phyloP scores from a whole-genome alignment of 2,329 filamentous ascomycete genomes.

The Aspergillus ruber region DNA sequence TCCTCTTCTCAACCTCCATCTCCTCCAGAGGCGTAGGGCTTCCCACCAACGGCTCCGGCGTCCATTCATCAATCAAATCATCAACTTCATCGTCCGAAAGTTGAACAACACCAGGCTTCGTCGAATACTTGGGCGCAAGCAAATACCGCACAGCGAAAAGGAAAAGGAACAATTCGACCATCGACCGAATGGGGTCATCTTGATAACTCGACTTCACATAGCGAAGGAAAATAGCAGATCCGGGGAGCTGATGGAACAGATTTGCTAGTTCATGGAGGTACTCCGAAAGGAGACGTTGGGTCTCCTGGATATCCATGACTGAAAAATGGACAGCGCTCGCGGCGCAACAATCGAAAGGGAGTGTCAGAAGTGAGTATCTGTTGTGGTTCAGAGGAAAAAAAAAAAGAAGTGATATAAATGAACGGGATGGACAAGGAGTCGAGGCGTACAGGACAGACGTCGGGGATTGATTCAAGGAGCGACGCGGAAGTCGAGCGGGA shows the following conservation, averaged over 20 bases:
- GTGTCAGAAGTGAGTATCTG: not conserved
- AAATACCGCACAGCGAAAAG: conserved; percentile 94
- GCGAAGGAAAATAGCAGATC: conserved; percentile 85
- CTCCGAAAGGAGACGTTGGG: conserved; percentile 47
- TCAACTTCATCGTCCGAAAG: conserved; percentile 95
- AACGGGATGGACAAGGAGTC: not conserved
- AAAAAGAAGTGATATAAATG: not conserved
- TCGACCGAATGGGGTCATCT: conserved; percentile 88
- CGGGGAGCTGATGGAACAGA: conserved; percentile 83
- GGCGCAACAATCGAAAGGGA: conserved; percentile 4
- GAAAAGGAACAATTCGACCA: conserved; percentile 86
- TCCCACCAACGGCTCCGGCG: conserved; percentile 81
- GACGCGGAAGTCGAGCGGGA: not conserved
- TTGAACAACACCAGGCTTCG: conserved; percentile 83
- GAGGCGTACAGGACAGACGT: not conserved
- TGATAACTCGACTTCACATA: conserved; percentile 98
- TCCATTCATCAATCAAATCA: conserved; percentile 94
- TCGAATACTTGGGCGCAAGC: conserved; percentile 85
- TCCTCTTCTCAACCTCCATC: conserved; percentile 73
- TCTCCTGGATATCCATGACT: conserved; percentile 53
- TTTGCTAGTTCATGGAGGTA: conserved; percentile 51
- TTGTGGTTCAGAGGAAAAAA: not conserved
- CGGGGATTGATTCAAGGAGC: not conserved
- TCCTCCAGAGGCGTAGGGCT: conserved; percentile 69
- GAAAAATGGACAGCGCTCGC: conserved; percentile 4